A percentile compares a stretch with the other conserved stretches of the same genome.
phyloP scores from a whole-genome alignment of 345 rosid genomes.

The Aegle marmelos region DNA sequence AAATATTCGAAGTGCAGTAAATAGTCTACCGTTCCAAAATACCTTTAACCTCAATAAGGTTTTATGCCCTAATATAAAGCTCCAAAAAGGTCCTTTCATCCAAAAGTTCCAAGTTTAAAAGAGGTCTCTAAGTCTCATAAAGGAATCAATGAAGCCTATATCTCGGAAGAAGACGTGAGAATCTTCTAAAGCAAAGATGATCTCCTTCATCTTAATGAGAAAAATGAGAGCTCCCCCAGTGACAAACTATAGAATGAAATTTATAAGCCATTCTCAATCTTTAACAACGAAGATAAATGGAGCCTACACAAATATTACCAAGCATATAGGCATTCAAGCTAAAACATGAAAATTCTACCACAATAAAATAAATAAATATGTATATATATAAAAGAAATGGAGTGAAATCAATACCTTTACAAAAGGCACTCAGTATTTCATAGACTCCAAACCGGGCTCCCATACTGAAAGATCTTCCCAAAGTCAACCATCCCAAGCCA shows the following conservation, averaged over 20 bases:
- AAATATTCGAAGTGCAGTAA: neutral
- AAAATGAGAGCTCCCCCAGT: neutral
- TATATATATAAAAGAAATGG: neutral
- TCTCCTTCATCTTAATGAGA: neutral
- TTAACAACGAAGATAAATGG: neutral
- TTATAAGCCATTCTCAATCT: neutral
- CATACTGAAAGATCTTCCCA: slow-evolving; percentile 63
- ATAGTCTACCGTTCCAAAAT: neutral
- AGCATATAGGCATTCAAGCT: neutral
- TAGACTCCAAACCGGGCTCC: slow-evolving; percentile 84
- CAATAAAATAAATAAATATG: neutral
- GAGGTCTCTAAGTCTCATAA: neutral
- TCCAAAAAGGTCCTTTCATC: neutral
- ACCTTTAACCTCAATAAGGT: neutral
- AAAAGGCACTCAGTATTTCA: slow-evolving; percentile 76
- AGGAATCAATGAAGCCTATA: neutral
- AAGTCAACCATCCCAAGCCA: slow-evolving; percentile 65
- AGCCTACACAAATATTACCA: neutral
- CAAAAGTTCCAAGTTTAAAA: neutral
- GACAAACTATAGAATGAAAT: neutral
- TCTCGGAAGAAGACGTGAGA: neutral
- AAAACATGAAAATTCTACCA: neutral
- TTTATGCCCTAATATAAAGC: neutral
- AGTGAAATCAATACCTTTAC: slow-evolving; percentile 50
- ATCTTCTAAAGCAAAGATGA: neutral